A percentile compares a stretch with the other conserved stretches of the same genome.
Evolutionary conservation across 106 monocot species (phyloP).

Genomic region (Narthecium ossifragum): DNA sequence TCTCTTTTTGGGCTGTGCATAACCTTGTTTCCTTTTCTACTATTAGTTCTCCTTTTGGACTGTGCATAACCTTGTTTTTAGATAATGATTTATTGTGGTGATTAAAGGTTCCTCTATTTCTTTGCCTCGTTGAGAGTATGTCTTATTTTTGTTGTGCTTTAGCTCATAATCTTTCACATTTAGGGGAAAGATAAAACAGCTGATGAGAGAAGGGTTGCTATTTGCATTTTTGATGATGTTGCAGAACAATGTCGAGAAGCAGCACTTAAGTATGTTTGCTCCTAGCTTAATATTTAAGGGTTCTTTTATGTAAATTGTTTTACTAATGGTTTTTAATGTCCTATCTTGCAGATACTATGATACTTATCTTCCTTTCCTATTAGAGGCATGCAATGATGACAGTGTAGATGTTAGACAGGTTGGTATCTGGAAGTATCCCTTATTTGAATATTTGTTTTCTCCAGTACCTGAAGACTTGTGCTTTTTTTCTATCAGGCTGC

Average conservation of each 20-base stretch:
- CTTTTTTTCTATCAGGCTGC: slow-evolving; percentile 64
- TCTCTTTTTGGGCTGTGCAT: too few relatives aligned
- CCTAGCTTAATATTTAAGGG: slow-evolving; percentile 1
- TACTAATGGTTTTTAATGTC: slow-evolving; percentile 2
- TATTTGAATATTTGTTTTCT: too few relatives aligned
- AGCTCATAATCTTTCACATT: not conserved
- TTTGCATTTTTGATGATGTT: slow-evolving; percentile 97
- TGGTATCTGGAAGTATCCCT: not conserved
- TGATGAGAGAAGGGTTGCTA: slow-evolving; percentile 95
- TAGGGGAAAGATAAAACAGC: slow-evolving; percentile 93
- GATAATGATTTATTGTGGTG: too few relatives aligned
- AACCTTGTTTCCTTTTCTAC: too few relatives aligned
- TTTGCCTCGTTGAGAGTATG: too few relatives aligned
- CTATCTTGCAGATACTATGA: slow-evolving; percentile 70
- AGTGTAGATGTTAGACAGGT: slow-evolving; percentile 94
- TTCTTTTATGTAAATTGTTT: not conserved
- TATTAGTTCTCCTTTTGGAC: too few relatives aligned
- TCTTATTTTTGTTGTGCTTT: too few relatives aligned
- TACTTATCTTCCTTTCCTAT: slow-evolving; percentile 79
- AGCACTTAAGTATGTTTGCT: slow-evolving; percentile 66
- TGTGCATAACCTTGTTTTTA: too few relatives aligned
- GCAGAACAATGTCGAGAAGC: slow-evolving; percentile 91
- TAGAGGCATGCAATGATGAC: slow-evolving; percentile 92
- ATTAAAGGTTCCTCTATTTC: too few relatives aligned
- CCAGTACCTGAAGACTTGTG: too few relatives aligned